Evolutionary conservation across 306 rosid species (phyloP).

Genomic region (Citrullus colocynthis): DNA sequence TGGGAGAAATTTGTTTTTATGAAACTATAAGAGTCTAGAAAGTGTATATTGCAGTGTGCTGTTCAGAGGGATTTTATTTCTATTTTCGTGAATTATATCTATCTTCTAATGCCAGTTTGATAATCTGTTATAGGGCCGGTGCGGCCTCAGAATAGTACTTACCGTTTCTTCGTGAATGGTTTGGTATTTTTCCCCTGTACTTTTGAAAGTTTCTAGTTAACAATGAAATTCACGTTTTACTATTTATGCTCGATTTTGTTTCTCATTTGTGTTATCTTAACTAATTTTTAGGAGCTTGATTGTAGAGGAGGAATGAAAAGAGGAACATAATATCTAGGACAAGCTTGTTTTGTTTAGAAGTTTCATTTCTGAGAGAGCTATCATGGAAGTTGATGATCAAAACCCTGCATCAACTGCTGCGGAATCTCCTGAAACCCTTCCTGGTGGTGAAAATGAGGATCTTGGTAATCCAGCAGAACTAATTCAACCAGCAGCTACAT

Average conservation of each 20-base stretch:
- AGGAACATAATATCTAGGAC: neutral
- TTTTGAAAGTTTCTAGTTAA: neutral
- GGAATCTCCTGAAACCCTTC: constrained; percentile 32
- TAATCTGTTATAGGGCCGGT: neutral
- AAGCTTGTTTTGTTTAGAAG: neutral
- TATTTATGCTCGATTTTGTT: neutral
- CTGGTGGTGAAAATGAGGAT: constrained; percentile 23
- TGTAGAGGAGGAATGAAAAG: neutral
- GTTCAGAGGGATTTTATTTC: neutral
- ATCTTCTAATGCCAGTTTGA: neutral
- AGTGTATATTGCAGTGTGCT: neutral
- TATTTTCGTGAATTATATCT: neutral
- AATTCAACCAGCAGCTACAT: constrained; percentile 20
- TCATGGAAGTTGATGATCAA: constrained; percentile 44
- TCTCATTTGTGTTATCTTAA: neutral
- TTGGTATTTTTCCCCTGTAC: neutral
- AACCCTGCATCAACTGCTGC: constrained; percentile 21
- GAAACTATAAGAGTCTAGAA: neutral
- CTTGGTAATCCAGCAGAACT: constrained; percentile 20
- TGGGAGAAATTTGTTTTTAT: neutral
- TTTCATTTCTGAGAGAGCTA: constrained; percentile 4
- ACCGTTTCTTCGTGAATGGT: neutral
- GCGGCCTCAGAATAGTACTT: neutral
- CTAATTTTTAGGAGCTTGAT: neutral
- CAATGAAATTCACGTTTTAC: neutral